Evolutionary conservation across 306 rosid species (phyloP).

Genomic region (Vicia sativa): DNA sequence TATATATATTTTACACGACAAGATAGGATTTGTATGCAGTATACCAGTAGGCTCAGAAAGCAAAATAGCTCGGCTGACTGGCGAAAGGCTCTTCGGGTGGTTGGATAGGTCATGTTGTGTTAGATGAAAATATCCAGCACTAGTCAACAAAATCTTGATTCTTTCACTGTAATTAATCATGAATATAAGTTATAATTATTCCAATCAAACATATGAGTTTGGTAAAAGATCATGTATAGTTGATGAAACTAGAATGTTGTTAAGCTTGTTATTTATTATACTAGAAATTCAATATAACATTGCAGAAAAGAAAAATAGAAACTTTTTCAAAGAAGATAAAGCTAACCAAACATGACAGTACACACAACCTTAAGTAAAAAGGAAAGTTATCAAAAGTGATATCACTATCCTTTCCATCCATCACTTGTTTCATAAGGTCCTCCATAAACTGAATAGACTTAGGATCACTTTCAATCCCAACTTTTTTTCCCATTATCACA

Average conservation of each 20-base stretch:
- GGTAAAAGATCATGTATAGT: not conserved
- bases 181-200: too few relatives aligned
- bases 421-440: slow-evolving; percentile 59
- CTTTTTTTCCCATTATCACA: slow-evolving; percentile 70
- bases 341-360: not conserved
- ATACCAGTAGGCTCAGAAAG: slow-evolving; percentile 85
- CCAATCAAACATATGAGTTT: too few relatives aligned
- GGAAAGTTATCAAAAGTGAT: slow-evolving; percentile 72
- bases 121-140: slow-evolving; percentile 74
- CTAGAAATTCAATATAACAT: too few relatives aligned
- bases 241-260: slow-evolving; percentile 2
- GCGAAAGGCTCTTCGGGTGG: slow-evolving; percentile 78
- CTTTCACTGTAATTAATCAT: slow-evolving; percentile 57
- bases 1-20: slow-evolving; percentile 5
- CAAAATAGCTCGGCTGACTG: slow-evolving; percentile 77
- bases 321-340: not conserved
- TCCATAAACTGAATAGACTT: slow-evolving; percentile 56
- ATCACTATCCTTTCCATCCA: slow-evolving; percentile 55
- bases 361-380: slow-evolving; percentile 67
- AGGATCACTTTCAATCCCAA: slow-evolving; percentile 50
- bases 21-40: not conserved
- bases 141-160: slow-evolving; percentile 64
- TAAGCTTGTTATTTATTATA: slow-evolving; percentile 7
- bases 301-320: not conserved
- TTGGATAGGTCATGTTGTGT: slow-evolving; percentile 63